phyloP scores from a whole-genome alignment of 805 yeast genomes.

The Scheffersomyces ergatensis region DNA sequence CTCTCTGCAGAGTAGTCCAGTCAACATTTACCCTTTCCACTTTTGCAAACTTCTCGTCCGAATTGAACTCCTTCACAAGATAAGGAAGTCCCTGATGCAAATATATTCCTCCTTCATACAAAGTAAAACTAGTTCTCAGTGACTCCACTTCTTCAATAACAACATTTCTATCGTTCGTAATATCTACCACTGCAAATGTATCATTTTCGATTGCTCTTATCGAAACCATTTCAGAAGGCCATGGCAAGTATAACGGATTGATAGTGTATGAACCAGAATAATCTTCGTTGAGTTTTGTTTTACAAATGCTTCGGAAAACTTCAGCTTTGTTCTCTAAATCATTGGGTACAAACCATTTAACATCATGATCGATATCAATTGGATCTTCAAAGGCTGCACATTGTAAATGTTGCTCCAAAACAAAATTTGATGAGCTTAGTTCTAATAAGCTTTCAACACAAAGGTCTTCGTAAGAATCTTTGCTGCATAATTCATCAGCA shows the following conservation, averaged over 20 bases:
- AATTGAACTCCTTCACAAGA: conserved; percentile 77
- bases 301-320: conserved; percentile 7
- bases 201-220: conserved; percentile 83
- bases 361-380: conserved; percentile 51
- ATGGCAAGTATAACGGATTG: conserved; percentile 59
- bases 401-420: conserved; percentile 81
- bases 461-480: conserved; percentile 34
- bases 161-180: conserved; percentile 69
- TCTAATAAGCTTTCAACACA: conserved; percentile 37
- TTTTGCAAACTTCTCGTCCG: conserved; percentile 76
- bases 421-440: conserved; percentile 31
- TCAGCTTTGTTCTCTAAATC: conserved; percentile 10
- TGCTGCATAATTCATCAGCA: conserved; percentile 55
- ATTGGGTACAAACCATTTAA: conserved; percentile 50
- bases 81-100: conserved; percentile 93
- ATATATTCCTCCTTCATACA: conserved; percentile 90
- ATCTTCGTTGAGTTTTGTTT: conserved; percentile 31
- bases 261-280: conserved; percentile 28
- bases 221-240: conserved; percentile 77
- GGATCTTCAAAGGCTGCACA: conserved; percentile 93
- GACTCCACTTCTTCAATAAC: conserved; percentile 90
- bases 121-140: conserved; percentile 82
- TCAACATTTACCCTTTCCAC: conserved; percentile 89
- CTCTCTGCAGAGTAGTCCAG: conserved; percentile 91
- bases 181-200: conserved; percentile 84